Percentiles rank a stretch among this genome's conserved stretches.
phyloP scores from a whole-genome alignment of 2,329 filamentous ascomycete genomes.

The Fusarium tjaetaba region DNA sequence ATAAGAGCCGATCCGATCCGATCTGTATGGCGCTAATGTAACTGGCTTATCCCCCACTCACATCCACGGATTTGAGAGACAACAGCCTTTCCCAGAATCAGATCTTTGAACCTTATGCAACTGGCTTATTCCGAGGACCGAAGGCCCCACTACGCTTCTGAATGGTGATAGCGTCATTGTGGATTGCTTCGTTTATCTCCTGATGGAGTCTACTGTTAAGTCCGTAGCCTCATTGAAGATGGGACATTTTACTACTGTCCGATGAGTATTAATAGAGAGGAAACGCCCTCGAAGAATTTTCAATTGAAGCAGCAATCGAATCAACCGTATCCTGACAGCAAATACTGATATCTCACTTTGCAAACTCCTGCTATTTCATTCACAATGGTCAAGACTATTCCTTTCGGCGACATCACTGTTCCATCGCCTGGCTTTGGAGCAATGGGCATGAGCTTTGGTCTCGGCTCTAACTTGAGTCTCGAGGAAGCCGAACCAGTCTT shows the following conservation, averaged over 20 bases:
- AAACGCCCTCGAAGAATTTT: rapidly evolving
- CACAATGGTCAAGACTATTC: neutral
- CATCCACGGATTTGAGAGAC: neutral
- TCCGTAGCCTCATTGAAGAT: neutral
- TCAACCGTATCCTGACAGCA: neutral
- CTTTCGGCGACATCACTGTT: neutral
- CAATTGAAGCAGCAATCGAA: rapidly evolving
- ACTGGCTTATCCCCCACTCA: neutral
- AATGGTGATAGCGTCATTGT: neutral
- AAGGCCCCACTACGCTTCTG: neutral
- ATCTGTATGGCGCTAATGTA: neutral
- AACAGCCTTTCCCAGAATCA: too few species aligned
- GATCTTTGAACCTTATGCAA: neutral
- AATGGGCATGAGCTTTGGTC: neutral
- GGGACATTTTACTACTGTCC: rapidly evolving
- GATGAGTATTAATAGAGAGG: neutral
- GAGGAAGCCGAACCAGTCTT: conserved; percentile 8
- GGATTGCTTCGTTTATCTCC: neutral
- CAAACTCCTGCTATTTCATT: neutral
- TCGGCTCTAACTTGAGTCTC: neutral
- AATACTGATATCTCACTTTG: neutral
- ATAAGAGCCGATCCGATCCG: too few species aligned
- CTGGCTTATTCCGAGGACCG: neutral
- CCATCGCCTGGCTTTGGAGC: conserved; percentile 6
- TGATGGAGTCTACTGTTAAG: neutral